These are phyloP conservation scores for Jackrogersella minutella DNA, from an alignment of 495 filamentous ascomycete species.

Conservation along the genomic window DNA sequence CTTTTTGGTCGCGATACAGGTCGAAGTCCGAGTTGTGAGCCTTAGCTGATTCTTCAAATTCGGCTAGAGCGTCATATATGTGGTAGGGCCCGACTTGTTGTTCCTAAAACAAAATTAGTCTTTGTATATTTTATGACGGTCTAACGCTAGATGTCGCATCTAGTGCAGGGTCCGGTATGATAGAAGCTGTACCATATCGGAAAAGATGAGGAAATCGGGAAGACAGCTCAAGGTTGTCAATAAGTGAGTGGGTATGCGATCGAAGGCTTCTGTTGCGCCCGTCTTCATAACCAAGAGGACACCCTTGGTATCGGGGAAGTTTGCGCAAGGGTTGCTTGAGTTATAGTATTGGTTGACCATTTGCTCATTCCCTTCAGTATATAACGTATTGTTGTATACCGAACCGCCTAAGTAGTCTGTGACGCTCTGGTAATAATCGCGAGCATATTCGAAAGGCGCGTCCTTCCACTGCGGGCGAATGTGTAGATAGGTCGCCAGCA, in stretches of 20 bases:
- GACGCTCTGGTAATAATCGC: conserved; percentile 44
- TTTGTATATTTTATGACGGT: not conserved
- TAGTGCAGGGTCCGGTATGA: not conserved
- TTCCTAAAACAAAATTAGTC: conserved; percentile 42
- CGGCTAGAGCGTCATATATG: conserved; percentile 58
- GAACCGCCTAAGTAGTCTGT: conserved; percentile 33
- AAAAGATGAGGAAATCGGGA: conserved; percentile 59
- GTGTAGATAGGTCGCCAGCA: conserved; percentile 33
- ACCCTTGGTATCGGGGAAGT: conserved; percentile 42
- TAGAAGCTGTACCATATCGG: conserved; percentile 48
- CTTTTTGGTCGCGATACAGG: conserved; percentile 55
- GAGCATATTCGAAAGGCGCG: conserved; percentile 39
- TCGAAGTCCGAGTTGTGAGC: conserved; percentile 54
- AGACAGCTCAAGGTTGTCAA: conserved; percentile 55
- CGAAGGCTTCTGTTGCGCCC: conserved; percentile 58
- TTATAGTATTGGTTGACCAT: conserved; percentile 41
- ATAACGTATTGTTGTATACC: conserved; percentile 44
- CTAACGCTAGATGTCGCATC: not conserved
- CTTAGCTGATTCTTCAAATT: conserved; percentile 49
- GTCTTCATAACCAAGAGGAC: conserved; percentile 57
- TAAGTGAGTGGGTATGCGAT: conserved; percentile 58
- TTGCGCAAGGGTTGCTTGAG: conserved; percentile 40
- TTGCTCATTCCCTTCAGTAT: conserved; percentile 38
- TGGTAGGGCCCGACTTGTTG: conserved; percentile 54
- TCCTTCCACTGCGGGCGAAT: conserved; percentile 36